Base-by-base conservation (phyloP, 352 stramenopile species). In the Phytophthora nicotianae region DNA sequence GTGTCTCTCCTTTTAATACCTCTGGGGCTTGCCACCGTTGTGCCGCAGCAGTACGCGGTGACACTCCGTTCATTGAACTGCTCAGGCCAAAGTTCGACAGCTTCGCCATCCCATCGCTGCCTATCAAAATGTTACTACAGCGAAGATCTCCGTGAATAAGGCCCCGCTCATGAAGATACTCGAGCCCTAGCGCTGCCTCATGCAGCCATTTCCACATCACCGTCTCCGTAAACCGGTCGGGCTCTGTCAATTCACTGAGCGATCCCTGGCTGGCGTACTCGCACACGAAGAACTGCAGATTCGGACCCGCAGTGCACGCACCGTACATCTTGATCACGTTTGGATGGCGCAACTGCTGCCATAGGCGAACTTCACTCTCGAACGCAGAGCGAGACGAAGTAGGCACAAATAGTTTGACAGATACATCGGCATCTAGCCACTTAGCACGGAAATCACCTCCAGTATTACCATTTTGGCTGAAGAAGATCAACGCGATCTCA, bases 271-370 rank as follows among this genome's bases (percentile, higher is more conserved):
- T 52, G 0, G 56, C 42, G 20, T 48, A 56, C 23, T 70, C 62
- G 21, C 55, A 62, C 1, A 70, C 50, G 17, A 58, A 65, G 26
- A 70, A 58, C 23, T 49, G 23, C 16, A 58, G 14, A 27, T 46
- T 16, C 0, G 54, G 41, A 11, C 37, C 55, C 19, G 35, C 56
- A 7, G 41, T 7, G n/a, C 56, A 66, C 0, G 56, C 62, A 7
- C 57, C 57, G 20, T 58, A 66, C 17, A 66, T 56, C 14, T 70
- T 65, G 35, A 62, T 62, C n/a, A 71, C 50, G 14, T 71, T 71
- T 9, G 55, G 56, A 42, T 71, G 62, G 2, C 48, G 45, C 17
- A 70, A 37, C 38, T 51, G 38, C n/a, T 63, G 27, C 46, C 60
- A 68, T 5, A 63, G 5, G 16, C 24, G 13, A 16, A 56, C 38